These are phyloP conservation scores for Trichocomaceae sp. DNA, from an alignment of 2,329 filamentous ascomycete genomes.

Conservation along the genomic window DNA sequence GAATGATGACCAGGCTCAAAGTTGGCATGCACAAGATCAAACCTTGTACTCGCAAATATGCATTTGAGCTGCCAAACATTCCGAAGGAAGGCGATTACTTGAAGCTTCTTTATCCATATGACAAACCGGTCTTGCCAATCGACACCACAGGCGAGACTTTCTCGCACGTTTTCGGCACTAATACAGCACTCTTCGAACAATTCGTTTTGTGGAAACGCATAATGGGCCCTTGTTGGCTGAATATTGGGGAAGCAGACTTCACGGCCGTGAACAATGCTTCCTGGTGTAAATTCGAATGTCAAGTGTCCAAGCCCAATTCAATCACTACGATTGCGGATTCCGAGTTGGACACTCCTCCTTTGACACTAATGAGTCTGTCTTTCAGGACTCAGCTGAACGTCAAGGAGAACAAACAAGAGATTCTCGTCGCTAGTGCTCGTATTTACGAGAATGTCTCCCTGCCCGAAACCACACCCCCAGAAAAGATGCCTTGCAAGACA, in stretches of 20 bases:
- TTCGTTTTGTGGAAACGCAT: conserved; percentile 99
- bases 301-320: conserved; percentile 69
- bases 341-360: conserved; percentile 73
- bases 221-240: conserved; percentile 97
- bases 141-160: conserved; percentile 77
- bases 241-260: conserved; percentile 80
- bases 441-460: conserved; percentile 88
- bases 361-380: conserved; percentile 93
- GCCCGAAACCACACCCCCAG: conserved; percentile 78
- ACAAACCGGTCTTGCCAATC: conserved; percentile 66
- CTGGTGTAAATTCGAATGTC: conserved; percentile 91
- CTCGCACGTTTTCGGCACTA: conserved; percentile 87
- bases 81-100: conserved; percentile 87
- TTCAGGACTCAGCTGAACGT: conserved; percentile 82
- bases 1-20: conserved; percentile 77
- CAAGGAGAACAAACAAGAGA: conserved; percentile 94
- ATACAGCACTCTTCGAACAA: conserved; percentile 91
- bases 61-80: conserved; percentile 81
- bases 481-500: conserved; percentile 80
- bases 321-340: conserved; percentile 68
- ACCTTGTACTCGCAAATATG: conserved; percentile 80
- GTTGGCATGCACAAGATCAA: conserved; percentile 94
- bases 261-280: conserved; percentile 81
- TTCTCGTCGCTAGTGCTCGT: conserved; percentile 81
- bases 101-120: conserved; percentile 93